Base-by-base conservation (phyloP, 2,329 filamentous ascomycete genomes). In the Ophiocordyceps camponoti-rufipedis region DNA sequence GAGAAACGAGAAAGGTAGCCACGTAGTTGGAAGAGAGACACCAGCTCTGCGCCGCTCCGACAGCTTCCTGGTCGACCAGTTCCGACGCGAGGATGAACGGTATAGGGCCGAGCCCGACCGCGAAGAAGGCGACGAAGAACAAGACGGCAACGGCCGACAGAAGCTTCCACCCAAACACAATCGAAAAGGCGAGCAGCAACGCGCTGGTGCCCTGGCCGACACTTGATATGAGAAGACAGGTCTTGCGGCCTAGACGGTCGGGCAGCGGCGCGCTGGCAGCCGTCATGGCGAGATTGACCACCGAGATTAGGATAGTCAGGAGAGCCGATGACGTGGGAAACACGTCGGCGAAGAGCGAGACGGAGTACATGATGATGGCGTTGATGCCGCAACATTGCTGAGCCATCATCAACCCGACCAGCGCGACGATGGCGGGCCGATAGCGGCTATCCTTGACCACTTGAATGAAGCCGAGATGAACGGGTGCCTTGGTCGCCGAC, bases 281-380 rank as follows among this genome's bases (percentile, higher is more conserved):
- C 0, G 91, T 96, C 44, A 85, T 85, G 54, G 85, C 55, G 33
- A 98, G 76, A 62, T 96, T 96, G 57, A 94, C 75, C 12, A 78
- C 72, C 0, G 87, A 94, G 48, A 96, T 87, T 46, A 84, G 65
- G 48, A 96, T 89, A 46, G 89, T 94, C 45, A 98, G 72, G 1
- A 93, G 66, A 0, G 82, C 82, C 0, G 88, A 89, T 49, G 80
- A 86, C 42, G 86, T 76, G 4, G 85, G 82, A 0, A 98, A 74
- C 2, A 96, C 73, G 50, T 79, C 78, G 31, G 82, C 78, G 13
- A 98, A 74, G 1, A 98, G 77, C 1, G 85, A 87, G 6, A 96
- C 91, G 2, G 88, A 94, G 63, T 98, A 98, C 88, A 98, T 95
- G 63, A 96, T 83, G 57, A 96, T 89, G 48, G 83, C 89, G 72